Base-by-base conservation (phyloP, 176 grass and related monocot species). In the Rhipidocladum racemiflorum region DNA sequence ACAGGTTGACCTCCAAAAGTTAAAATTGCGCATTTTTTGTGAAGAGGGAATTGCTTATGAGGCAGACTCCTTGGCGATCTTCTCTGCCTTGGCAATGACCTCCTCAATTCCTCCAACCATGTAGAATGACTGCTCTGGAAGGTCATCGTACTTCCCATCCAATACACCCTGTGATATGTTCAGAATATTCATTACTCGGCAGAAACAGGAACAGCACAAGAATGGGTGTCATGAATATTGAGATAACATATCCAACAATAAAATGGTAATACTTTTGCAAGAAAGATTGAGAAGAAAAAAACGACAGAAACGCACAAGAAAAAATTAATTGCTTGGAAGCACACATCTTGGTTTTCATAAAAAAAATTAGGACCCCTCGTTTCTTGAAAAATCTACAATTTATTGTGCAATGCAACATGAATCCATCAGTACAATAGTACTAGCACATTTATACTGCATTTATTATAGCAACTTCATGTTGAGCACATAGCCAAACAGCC, bases 31-130 rank as follows among this genome's bases (percentile, higher is more conserved):
- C 18, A 46, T 66, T 71, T 65, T 65, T 45, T 48, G 21, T 70
- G 49, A 38, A 35, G 38, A 88, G 29, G 49, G 23, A 21, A 39
- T 55, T 75, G 51, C 81, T 91, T 84, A 94, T 82, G 56, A 81
- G 51, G 94, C 77, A 12, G 85, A 87, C 76, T 97, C 94, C 89
- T 94, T 97, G 75, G 91, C 89, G 70, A 97, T 97, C 87, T 97
- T 97, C 82, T 97, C 94, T 4, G 89, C 91, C 82, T 97, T 97
- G 56, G 94, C 91, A 79, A 94, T 92, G 32, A 97, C 94, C 81
- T 97, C 94, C 49, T 97, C 91, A 10, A 94, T 94, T 73, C 94
- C 94, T 94, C 91, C 91, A 85, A 97, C 91, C 94, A 94, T 97
- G 62, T 97, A 97, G 86, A 94, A 94, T 77, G 94, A 93, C 61